A percentile compares a stretch with the other conserved stretches of the same genome.
Conservation (phyloP, 2,329 filamentous ascomycete species). For the Fusarium mangiferae region DNA sequence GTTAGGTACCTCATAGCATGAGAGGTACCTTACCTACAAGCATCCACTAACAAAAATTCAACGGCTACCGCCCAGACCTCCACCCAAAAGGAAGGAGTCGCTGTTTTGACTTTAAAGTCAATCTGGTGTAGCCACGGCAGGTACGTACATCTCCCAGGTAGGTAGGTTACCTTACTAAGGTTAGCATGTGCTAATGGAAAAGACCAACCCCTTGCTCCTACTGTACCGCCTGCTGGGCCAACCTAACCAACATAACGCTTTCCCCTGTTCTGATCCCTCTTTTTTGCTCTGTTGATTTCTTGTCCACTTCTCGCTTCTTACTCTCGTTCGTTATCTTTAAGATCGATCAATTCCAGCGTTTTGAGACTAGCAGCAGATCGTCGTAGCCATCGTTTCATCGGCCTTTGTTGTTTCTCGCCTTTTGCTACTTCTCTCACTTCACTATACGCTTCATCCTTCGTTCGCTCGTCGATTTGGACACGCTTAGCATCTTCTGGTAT, state of each 20-base stretch:
- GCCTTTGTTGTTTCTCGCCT: conserved; percentile 26
- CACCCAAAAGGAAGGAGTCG: conserved; percentile 21
- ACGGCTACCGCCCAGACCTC: conserved; percentile 9
- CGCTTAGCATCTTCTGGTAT: conserved; percentile 15
- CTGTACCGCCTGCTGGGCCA: conserved; percentile 36
- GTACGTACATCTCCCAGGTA: no score
- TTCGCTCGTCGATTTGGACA: conserved; percentile 14
- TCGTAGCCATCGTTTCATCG: conserved; percentile 11
- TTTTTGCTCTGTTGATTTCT: conserved; percentile 27
- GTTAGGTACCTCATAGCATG: neutral
- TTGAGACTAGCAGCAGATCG: conserved; percentile 10
- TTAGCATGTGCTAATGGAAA: conserved; percentile 4
- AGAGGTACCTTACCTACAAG: neutral
- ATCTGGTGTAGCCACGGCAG: conserved; percentile 2
- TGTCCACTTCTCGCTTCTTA: conserved; percentile 22
- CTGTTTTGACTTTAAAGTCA: conserved; percentile 18
- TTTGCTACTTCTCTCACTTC: conserved; percentile 27
- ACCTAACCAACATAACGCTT: conserved; percentile 34
- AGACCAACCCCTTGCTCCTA: conserved; percentile 16
- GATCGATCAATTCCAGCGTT: conserved; percentile 18
- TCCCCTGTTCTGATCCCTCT: conserved; percentile 25
- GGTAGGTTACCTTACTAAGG: neutral
- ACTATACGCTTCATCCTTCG: conserved; percentile 19
- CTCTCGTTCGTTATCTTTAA: conserved; percentile 18
- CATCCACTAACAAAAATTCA: conserved; percentile 6